Base-by-base conservation (phyloP, 768 basidiomycete genomes). In the Infundibulicybe gibba region DNA sequence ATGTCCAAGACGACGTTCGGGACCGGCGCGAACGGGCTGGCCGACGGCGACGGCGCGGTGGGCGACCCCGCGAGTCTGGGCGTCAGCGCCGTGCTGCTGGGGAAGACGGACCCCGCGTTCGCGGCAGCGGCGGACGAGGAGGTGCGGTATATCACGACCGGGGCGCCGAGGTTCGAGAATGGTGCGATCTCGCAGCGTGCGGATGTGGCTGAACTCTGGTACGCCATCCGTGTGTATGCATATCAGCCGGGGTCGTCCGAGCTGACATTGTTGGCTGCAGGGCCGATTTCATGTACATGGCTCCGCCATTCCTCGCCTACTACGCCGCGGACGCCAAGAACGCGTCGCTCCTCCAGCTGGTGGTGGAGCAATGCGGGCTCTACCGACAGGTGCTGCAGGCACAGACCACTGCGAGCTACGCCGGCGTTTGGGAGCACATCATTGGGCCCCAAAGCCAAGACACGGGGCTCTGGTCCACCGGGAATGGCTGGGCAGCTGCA, bases 401-500 rank as follows among this genome's bases (percentile, higher is more conserved):
- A 8, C 61, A 70, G 46, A 60, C 60, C 21, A 56, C 41, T 4
- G 16, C 46, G 32, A 37, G 38, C 16, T 46, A 49, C 31, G 25
- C 16, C 0, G 55, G 54, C 2, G 41, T 57, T 0, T 62, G 61
- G 64, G 49, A 50, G 5, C 63, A 66, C 46, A 76, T 77, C 35
- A 50, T 68, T 17, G 74, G 74, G 0, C 71, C 72, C 13, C 47
- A 57, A n/a, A 59, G 52, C 39, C 32, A 49, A 16, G 75, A 77
- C 42, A 54, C 63, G 0, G 74, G 74, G 2, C 48, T 75, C 1
- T 77, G 75, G 75, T 69, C 71, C 0, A 75, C 74, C 37, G 80
- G 81, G 2, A 89, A 88, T 52, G 84, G 69, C 0, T 88, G 87
- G 87, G 85, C 84, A 0, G 83, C 83, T 1, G 78, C 77, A 1